phyloP scores from a whole-genome alignment of 2,329 filamentous ascomycete genomes.

The Hyphodiscus sp. region DNA sequence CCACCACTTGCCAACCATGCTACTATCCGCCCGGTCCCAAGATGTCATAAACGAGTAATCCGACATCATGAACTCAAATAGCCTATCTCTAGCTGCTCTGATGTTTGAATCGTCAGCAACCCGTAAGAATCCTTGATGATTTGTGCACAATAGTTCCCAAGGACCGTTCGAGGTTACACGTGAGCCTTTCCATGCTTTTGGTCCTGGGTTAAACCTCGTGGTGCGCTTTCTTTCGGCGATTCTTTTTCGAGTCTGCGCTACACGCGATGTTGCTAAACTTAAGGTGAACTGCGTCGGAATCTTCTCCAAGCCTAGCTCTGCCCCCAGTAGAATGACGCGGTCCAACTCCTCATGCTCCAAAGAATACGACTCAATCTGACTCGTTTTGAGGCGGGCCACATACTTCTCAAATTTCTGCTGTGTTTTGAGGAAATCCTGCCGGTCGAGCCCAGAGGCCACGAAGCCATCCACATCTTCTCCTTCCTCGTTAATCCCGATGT shows the following conservation, averaged over 20 bases:
- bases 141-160: conserved; percentile 16
- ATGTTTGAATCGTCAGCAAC: conserved; percentile 11
- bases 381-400: conserved; percentile 11
- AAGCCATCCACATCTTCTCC: conserved; percentile 5
- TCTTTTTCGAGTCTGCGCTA: conserved; percentile 6
- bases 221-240: conserved; percentile 9
- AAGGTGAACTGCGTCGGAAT: conserved; percentile 4
- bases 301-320: conserved; percentile 10
- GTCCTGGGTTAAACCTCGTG: conserved; percentile 12
- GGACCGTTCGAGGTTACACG: conserved; percentile 12
- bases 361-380: conserved; percentile 9
- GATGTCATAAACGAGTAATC: conserved; percentile 18
- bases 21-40: conserved; percentile 15
- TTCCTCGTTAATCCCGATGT: not conserved
- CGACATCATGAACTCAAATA: conserved; percentile 14
- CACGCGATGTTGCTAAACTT: conserved; percentile 9
- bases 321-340: conserved; percentile 10
- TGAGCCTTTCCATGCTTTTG: conserved; percentile 8
- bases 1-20: conserved; percentile 18
- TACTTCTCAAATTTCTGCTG: conserved; percentile 15
- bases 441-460: conserved; percentile 4
- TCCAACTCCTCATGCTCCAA: conserved; percentile 14
- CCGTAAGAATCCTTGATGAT: conserved; percentile 12
- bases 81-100: conserved; percentile 9
- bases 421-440: conserved; percentile 6